Evolutionary conservation across 306 rosid genomes (phyloP).

Genomic region (Sphenostylis stenocarpa): DNA sequence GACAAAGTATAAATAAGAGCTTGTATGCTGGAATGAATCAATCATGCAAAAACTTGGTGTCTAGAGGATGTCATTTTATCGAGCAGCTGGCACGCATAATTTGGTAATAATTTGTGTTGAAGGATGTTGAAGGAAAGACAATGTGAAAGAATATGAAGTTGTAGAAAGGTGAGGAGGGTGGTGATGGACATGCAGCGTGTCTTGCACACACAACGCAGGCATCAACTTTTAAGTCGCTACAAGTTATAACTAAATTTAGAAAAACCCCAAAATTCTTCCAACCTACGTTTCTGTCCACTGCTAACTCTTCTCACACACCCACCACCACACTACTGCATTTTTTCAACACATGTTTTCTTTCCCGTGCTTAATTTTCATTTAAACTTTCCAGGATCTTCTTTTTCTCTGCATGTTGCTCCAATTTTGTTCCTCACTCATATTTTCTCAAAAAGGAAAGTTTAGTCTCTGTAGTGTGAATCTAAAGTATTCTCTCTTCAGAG

Average conservation of each 20-base stretch:
- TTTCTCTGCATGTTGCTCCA: background rate
- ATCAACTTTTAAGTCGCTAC: slow-evolving; percentile 15
- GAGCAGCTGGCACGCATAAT: slow-evolving; percentile 16
- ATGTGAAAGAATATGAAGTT: background rate
- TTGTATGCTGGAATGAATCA: background rate
- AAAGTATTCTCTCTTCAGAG: too few species aligned
- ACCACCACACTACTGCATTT: background rate
- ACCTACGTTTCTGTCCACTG: slow-evolving; percentile 1
- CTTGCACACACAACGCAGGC: background rate
- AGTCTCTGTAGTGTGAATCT: background rate
- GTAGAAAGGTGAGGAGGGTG: background rate
- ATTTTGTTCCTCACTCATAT: background rate
- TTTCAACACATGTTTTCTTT: background rate
- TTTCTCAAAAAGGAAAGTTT: background rate
- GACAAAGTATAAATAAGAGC: too few species aligned
- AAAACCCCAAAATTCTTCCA: background rate
- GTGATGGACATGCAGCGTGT: slow-evolving; percentile 9
- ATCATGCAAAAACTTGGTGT: background rate
- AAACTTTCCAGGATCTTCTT: background rate
- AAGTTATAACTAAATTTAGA: slow-evolving; percentile 21
- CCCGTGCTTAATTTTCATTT: background rate
- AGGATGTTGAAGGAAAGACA: background rate
- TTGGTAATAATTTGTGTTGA: background rate
- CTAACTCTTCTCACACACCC: background rate
- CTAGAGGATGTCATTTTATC: background rate